Conservation (phyloP, 2,329 filamentous ascomycete species). For the Xylaria sp. region DNA sequence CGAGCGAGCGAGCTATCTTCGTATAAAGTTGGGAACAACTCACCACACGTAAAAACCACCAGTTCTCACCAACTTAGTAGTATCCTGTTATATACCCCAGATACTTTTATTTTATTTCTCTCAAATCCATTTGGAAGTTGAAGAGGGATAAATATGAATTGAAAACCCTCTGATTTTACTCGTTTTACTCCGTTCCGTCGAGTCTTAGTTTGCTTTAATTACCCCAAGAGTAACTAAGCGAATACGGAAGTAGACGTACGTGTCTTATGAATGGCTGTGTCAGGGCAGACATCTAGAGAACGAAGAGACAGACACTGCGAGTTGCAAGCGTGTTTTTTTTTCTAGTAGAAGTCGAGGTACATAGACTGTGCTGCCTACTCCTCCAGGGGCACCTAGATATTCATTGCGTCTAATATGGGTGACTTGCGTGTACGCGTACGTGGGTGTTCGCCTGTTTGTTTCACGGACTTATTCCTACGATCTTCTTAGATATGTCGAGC, state of each 20-base stretch:
- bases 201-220: not conserved
- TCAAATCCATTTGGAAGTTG: constrained; percentile 3
- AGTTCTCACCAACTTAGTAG: not conserved
- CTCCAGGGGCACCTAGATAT: too few species aligned
- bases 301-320: not conserved
- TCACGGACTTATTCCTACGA: too few species aligned
- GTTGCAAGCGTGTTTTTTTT: too few species aligned
- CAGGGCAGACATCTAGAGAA: not conserved
- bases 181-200: not conserved
- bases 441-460: too few species aligned
- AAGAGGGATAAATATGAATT: not conserved
- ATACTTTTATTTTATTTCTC: constrained; percentile 20
- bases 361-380: too few species aligned
- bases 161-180: not conserved
- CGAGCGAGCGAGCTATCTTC: constrained; percentile 14
- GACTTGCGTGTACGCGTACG: too few species aligned
- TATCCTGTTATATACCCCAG: constrained; percentile 27
- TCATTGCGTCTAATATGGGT: too few species aligned
- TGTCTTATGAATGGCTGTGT: not conserved
- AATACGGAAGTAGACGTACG: not conserved
- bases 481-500: too few species aligned
- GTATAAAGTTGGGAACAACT: not conserved
- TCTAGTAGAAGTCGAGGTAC: not conserved
- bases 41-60: not conserved
- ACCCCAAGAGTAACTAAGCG: too few species aligned